Evolutionary conservation across 768 basidiomycete species (phyloP).

Genomic region (Melanogaster broomeanus): DNA sequence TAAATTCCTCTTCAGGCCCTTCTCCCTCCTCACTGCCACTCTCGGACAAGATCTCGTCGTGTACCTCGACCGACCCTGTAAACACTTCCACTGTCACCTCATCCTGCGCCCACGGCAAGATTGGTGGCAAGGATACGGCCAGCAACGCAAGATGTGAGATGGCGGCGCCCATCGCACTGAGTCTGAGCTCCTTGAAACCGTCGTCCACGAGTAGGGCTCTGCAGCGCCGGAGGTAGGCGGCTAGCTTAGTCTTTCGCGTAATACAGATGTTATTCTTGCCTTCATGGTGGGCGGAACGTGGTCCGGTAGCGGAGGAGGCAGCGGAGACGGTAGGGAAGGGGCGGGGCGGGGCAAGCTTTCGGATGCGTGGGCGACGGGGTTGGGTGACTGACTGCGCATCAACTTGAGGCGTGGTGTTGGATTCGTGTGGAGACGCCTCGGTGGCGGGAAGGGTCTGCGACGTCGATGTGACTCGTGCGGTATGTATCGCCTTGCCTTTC

Average conservation of each 20-base stretch:
- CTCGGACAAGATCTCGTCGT: conserved; percentile 67
- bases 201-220: conserved; percentile 71
- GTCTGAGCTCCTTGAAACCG: conserved; percentile 75
- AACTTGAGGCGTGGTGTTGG: background rate
- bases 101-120: conserved; percentile 64
- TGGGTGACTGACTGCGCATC: background rate
- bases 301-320: conserved; percentile 79
- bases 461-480: background rate
- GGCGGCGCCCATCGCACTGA: conserved; percentile 87
- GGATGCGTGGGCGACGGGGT: conserved; percentile 40
- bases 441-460: background rate
- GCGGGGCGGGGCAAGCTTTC: conserved; percentile 70
- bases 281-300: conserved; percentile 74
- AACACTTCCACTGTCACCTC: conserved; percentile 63
- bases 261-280: conserved; percentile 82
- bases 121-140: conserved; percentile 66
- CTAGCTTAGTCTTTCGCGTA: conserved; percentile 73
- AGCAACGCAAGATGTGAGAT: conserved; percentile 80
- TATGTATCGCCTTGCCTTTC: conserved; percentile 3
- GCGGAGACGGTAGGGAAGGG: conserved; percentile 77
- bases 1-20: conserved; percentile 55
- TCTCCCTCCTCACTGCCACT: conserved; percentile 54
- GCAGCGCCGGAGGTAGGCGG: conserved; percentile 75
- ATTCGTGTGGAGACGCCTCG: conserved; percentile 5
- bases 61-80: conserved; percentile 72